Percentiles rank a stretch among this genome's conserved stretches.
Evolutionary conservation across 805 yeast species (phyloP).

Genomic region (Ogataea methanolica): DNA sequence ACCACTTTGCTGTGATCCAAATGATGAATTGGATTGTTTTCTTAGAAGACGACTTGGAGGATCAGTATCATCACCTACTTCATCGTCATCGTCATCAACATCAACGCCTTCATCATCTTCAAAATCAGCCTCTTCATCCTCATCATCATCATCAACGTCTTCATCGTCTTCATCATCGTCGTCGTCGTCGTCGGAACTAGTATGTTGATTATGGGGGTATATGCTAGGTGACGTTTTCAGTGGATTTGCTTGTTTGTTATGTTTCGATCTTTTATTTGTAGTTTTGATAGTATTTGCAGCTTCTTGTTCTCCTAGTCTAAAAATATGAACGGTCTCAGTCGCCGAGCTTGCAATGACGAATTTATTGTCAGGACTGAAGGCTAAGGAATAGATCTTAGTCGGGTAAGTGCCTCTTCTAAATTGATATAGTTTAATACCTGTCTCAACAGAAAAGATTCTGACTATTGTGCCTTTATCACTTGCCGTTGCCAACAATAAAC

Average conservation of each 20-base stretch:
- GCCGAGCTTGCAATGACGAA: slow-evolving; percentile 83
- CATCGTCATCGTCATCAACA: slow-evolving; percentile 14
- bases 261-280: slow-evolving; percentile 11
- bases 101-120: slow-evolving; percentile 19
- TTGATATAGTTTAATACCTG: slow-evolving; percentile 68
- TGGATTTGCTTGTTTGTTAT: slow-evolving; percentile 15
- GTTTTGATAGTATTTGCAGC: slow-evolving; percentile 28
- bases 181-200: slow-evolving; percentile 33
- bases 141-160: slow-evolving; percentile 23
- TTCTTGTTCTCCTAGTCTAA: slow-evolving; percentile 58
- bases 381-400: slow-evolving; percentile 74
- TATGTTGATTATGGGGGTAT: slow-evolving; percentile 19
- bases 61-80: slow-evolving; percentile 6
- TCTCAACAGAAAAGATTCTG: slow-evolving; percentile 72
- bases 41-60: slow-evolving; percentile 14
- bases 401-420: slow-evolving; percentile 89
- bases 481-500: slow-evolving; percentile 83
- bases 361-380: slow-evolving; percentile 71
- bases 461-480: slow-evolving; percentile 89
- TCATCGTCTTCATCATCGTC: slow-evolving; percentile 28
- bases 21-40: slow-evolving; percentile 22
- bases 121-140: slow-evolving; percentile 4
- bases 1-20: slow-evolving; percentile 24
- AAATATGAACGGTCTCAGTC: slow-evolving; percentile 90
- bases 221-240: slow-evolving; percentile 17